These are phyloP conservation scores for Dittrichia graveolens DNA, from an alignment of 129 eudicot species.

Conservation along the genomic window DNA sequence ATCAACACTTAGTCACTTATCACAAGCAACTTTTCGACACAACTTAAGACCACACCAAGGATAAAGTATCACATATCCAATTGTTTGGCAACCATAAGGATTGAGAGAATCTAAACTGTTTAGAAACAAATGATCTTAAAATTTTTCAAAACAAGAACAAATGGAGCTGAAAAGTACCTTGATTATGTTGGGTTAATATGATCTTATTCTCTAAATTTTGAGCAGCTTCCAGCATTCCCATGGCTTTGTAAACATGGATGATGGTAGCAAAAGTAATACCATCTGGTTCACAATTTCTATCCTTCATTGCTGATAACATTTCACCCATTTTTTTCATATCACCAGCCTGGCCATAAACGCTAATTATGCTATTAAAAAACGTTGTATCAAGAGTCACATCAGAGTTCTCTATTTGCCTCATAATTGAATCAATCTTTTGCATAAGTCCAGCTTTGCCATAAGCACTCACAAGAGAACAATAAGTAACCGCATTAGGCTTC, in stretches of 20 bases:
- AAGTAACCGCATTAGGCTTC: slow-evolving; percentile 86
- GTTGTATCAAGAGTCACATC: slow-evolving; percentile 83
- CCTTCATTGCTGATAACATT: slow-evolving; percentile 67
- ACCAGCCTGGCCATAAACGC: slow-evolving; percentile 74
- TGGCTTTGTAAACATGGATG: slow-evolving; percentile 62
- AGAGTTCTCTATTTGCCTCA: slow-evolving; percentile 84
- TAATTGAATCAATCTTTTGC: slow-evolving; percentile 66
- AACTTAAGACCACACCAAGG: neutral
- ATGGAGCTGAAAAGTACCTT: slow-evolving; percentile 32
- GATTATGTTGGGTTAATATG: slow-evolving; percentile 18
- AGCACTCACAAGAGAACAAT: slow-evolving; percentile 76
- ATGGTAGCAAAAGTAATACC: slow-evolving; percentile 72
- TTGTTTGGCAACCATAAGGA: no score
- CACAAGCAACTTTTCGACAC: no score
- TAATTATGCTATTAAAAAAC: slow-evolving; percentile 67
- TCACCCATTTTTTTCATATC: slow-evolving; percentile 64
- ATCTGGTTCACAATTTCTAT: slow-evolving; percentile 65
- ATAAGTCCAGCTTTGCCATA: slow-evolving; percentile 69
- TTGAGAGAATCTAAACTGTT: no score
- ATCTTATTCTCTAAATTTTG: slow-evolving; percentile 52
- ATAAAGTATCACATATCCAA: no score
- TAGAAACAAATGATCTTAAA: no score
- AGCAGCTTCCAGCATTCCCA: slow-evolving; percentile 80
- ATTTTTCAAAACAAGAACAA: neutral
- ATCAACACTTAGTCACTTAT: no score